Percentiles rank a stretch among this genome's conserved stretches.
These are phyloP conservation scores for Paramecium sonneborni DNA, from an alignment of 73 alveolate genomes.

Conservation along the genomic window DNA sequence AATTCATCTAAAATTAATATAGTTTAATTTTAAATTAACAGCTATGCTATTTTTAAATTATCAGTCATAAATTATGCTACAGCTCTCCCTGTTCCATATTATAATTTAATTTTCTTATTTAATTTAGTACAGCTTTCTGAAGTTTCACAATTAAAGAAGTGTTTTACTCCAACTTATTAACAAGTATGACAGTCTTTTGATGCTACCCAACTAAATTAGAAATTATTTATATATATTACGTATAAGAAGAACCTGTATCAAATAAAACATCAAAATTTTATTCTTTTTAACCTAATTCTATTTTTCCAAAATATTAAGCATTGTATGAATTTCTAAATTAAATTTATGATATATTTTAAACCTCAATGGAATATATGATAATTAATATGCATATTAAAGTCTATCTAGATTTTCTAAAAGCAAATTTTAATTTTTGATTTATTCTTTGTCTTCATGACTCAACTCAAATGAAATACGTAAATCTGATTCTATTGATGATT, in stretches of 20 bases:
- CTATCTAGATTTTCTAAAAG: not conserved
- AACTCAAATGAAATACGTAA: not conserved
- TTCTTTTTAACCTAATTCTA: slow-evolving; percentile 82
- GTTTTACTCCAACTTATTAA: not conserved
- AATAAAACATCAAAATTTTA: slow-evolving; percentile 84
- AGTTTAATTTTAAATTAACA: not conserved
- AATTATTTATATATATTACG: not conserved
- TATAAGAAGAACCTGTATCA: slow-evolving; percentile 94
- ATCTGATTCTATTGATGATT: not conserved
- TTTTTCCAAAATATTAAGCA: slow-evolving; percentile 86
- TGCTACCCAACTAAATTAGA: slow-evolving; percentile 41
- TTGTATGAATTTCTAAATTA: slow-evolving; percentile 31
- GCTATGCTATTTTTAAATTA: not conserved
- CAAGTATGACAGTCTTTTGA: not conserved
- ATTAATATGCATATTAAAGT: not conserved
- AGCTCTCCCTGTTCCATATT: slow-evolving; percentile 41
- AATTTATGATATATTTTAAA: not conserved
- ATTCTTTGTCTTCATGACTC: not conserved
- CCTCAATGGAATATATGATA: not conserved
- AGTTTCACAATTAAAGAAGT: slow-evolving; percentile 11
- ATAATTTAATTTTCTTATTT: not conserved
- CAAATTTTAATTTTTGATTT: not conserved
- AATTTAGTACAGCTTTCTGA: not conserved
- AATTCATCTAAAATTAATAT: slow-evolving; percentile 24
- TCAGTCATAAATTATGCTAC: not conserved